phyloP scores from a whole-genome alignment of 2,329 filamentous ascomycete genomes.

The Byssochlamys sp. region DNA sequence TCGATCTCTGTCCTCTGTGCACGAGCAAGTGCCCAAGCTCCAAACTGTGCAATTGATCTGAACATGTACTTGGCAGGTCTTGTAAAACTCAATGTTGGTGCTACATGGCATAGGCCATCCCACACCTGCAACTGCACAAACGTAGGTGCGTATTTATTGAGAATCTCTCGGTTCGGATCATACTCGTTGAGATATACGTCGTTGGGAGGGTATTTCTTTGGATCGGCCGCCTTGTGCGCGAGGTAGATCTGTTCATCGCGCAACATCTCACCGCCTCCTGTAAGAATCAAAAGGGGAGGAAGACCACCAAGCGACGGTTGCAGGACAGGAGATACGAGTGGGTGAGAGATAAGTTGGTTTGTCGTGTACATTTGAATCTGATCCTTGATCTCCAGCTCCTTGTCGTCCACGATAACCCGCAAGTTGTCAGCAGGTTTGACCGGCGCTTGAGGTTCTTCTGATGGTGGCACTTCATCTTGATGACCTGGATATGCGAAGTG shows the following conservation, averaged over 20 bases:
- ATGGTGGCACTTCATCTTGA: background rate
- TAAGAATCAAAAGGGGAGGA: conserved; percentile 75
- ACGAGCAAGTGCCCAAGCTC: conserved; percentile 77
- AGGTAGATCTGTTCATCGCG: conserved; percentile 91
- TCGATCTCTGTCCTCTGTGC: conserved; percentile 73
- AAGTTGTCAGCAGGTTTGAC: conserved; percentile 34
- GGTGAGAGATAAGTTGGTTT: conserved; percentile 76
- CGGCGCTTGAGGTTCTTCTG: background rate
- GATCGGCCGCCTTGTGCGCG: conserved; percentile 87
- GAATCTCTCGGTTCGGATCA: conserved; percentile 43
- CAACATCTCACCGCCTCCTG: conserved; percentile 78
- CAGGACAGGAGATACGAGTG: conserved; percentile 77
- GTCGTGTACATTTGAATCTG: conserved; percentile 85
- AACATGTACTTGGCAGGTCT: conserved; percentile 96
- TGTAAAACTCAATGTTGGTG: conserved; percentile 87
- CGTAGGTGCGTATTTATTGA: conserved; percentile 67
- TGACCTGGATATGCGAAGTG: background rate
- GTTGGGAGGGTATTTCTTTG: conserved; percentile 62
- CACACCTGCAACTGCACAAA: conserved; percentile 91
- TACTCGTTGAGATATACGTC: conserved; percentile 54
- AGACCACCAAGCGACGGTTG: conserved; percentile 83
- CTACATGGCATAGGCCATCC: conserved; percentile 89
- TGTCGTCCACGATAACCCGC: conserved; percentile 61
- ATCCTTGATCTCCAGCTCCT: conserved; percentile 66
- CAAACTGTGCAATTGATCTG: conserved; percentile 81